Base-by-base conservation (phyloP, 768 basidiomycete species). In the Lactarius vividus region DNA sequence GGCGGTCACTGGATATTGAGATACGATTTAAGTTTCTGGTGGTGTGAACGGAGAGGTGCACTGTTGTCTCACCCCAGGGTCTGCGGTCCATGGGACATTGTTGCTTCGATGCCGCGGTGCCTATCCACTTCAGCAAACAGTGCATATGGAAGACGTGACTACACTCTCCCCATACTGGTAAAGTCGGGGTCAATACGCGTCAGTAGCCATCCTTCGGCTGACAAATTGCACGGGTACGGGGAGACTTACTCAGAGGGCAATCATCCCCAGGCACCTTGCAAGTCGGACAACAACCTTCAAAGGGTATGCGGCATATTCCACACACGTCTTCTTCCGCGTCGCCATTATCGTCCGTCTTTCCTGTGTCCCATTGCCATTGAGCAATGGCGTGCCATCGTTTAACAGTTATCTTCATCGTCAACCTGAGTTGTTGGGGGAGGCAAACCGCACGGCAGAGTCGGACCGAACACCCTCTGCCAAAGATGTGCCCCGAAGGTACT, bases 91-190 rank as follows among this genome's bases (percentile, higher is more conserved):
- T 96, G n/a, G 97, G 97, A 81, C 97, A 99, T 71, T 96, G 94
- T 71, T 91, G 88, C 75, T 98, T 98, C 40, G 92, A 95, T 16
- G 91, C 86, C 5, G 86, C 79, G 0, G 95, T 96, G 4, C 88
- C 88, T 66, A 98, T 85, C 97, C 97, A 99, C 76, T 98, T 97
- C 69, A 96, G 82, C 15, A 99, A 79, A 77, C 96, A 98, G 75
- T 99, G 96, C 93, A 98, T 95, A 75, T 99, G 97, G 73, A 98
- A 99, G 64, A 97, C 88, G 75, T 98, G 97, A 7, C 88, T 93
- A 74, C 96, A 99, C 77, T 97, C 89, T 39, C 97, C 97, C 93
- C 95, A 98, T 61, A 98, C 96, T 98, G 69, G 15, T 6, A 33
- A 37, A 53, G 9, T n/a, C 40, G 37, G 29, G 31, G 35, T 37